Base-by-base conservation (phyloP, 2,329 filamentous ascomycete genomes). In the Karstenula rhodostoma region DNA sequence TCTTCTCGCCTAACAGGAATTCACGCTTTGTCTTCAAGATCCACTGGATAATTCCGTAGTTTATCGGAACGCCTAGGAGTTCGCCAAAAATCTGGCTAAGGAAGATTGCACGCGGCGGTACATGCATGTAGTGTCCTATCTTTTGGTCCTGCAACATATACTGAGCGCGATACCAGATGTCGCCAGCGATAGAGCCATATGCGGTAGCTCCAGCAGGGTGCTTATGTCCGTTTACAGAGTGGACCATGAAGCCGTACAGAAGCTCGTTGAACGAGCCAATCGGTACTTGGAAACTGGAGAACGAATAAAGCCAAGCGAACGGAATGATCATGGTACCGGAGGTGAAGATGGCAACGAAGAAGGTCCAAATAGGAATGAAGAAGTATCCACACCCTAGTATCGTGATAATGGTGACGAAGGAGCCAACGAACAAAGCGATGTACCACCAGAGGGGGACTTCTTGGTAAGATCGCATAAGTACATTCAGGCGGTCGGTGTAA, bases 91-190 rank as follows among this genome's bases (percentile, higher is more conserved):
- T 78, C 66, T 89, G 86, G 1, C 84, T 85, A 70, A 88, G 86
- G 76, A 89, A 88, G 6, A 88, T 82, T 0, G 83, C 78, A 13
- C 84, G 82, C 1, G 86, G 86, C 0, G 86, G 85, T 0, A 89
- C 80, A 56, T 89, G 85, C 82, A 87, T 86, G 64, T 88, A 89
- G 64, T 88, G 86, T 0, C 86, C 86, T n/a, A 89, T 87, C 67
- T 88, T 87, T 69, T 86, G 84, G 67, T 89, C 87, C 66, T 89
- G 86, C 0, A 88, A 77, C 79, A 87, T 86, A 50, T 73, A 72
- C 44, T 75, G 72, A 6, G 71, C 72, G 17, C 72, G 65, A 37
- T 73, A 73, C 86, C 86, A 89, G 2, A 86, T 85, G 56, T 88
- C 85, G 13, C 86, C 86, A 1, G 86, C 85, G 17, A 89, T 87